phyloP scores from a whole-genome alignment of 345 rosid genomes.

The Trapa bicornis region DNA sequence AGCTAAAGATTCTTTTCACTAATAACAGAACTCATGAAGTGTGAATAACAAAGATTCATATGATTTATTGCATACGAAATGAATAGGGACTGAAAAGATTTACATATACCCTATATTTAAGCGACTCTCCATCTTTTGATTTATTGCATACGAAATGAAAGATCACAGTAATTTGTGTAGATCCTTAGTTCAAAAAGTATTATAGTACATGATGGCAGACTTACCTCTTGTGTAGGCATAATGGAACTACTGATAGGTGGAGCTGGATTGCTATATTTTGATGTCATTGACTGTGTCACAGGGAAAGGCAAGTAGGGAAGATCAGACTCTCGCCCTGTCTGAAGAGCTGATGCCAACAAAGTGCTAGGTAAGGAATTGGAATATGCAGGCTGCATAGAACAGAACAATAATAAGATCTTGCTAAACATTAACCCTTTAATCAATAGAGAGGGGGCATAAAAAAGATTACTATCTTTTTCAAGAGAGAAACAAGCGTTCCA shows the following conservation, averaged over 20 bases:
- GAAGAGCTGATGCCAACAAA: conserved; percentile 60
- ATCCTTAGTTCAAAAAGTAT: background rate
- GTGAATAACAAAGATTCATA: background rate
- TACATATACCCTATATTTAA: background rate
- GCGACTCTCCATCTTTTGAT: background rate
- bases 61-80: background rate
- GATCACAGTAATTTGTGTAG: background rate
- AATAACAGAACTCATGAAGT: background rate
- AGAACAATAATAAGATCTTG: background rate
- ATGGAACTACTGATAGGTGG: conserved; percentile 62
- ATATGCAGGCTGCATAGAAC: conserved; percentile 42
- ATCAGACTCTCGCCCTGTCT: conserved; percentile 69
- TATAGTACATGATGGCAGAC: background rate
- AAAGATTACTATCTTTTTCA: background rate
- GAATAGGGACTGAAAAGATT: background rate
- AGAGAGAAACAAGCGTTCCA: background rate
- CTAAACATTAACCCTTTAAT: background rate
- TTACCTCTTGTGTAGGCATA: conserved; percentile 74
- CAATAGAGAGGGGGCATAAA: background rate
- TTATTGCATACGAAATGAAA: background rate
- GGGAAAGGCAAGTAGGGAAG: conserved; percentile 74
- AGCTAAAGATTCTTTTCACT: background rate
- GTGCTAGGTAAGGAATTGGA: conserved; percentile 57
- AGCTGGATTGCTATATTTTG: conserved; percentile 49
- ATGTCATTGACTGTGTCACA: conserved; percentile 50